phyloP scores from a whole-genome alignment of 2,329 filamentous ascomycete species.

The Hypoxylon sp. region DNA sequence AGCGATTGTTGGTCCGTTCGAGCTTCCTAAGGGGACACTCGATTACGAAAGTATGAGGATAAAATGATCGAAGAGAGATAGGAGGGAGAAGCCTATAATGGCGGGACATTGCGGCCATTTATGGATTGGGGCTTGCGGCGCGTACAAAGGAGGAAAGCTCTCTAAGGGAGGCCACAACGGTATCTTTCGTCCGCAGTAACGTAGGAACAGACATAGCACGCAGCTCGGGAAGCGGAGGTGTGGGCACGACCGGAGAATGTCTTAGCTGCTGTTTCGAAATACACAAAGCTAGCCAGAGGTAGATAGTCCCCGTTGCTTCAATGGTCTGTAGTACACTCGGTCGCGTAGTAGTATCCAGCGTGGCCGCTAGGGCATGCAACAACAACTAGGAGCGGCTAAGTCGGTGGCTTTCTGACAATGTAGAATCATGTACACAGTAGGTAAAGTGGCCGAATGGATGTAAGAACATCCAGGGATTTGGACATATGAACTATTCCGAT shows the following conservation, averaged over 20 bases:
- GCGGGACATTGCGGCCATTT: conserved; percentile 46
- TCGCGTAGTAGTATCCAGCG: conserved; percentile 36
- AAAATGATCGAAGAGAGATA: conserved; percentile 35
- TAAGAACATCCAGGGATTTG: conserved; percentile 18
- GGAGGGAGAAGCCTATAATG: conserved; percentile 23
- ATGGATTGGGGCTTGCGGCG: conserved; percentile 40
- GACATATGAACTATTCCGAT: conserved; percentile 27
- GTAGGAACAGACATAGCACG: conserved; percentile 25
- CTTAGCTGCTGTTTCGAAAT: conserved; percentile 40
- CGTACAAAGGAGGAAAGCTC: conserved; percentile 29
- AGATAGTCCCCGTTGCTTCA: conserved; percentile 34
- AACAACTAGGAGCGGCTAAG: conserved; percentile 23
- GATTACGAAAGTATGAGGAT: conserved; percentile 39
- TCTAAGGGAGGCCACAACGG: conserved; percentile 28
- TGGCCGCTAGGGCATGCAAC: conserved; percentile 32
- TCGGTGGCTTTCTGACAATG: conserved; percentile 19
- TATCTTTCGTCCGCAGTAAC: conserved; percentile 31
- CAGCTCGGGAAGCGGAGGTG: conserved; percentile 40
- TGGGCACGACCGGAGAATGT: conserved; percentile 43
- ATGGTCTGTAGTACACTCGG: conserved; percentile 27
- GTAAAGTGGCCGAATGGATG: conserved; percentile 12
- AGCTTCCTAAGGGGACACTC: conserved; percentile 19
- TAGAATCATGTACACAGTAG: conserved; percentile 30
- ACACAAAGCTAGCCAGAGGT: conserved; percentile 33
- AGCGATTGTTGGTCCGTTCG: conserved; percentile 17